Conservation (phyloP, 2,329 filamentous ascomycete genomes). For the Arthroderma uncinatum region DNA sequence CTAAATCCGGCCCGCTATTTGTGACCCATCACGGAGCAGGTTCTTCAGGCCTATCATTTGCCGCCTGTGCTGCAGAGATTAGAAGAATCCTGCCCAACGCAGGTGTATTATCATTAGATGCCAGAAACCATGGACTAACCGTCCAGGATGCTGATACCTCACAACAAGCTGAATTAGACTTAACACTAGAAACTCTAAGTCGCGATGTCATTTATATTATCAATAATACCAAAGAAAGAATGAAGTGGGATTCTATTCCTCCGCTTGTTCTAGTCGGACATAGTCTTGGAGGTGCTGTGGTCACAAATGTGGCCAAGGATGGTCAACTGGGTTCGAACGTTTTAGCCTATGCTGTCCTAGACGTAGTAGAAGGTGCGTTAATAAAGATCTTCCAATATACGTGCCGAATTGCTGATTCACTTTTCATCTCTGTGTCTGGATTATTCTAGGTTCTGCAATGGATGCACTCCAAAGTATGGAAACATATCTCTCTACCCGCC, state of each 20-base stretch:
- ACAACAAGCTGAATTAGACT: constrained; percentile 43
- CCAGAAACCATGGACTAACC: constrained; percentile 73
- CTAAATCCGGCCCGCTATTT: constrained; percentile 64
- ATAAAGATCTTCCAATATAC: neutral
- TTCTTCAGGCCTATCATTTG: constrained; percentile 86
- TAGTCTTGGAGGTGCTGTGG: constrained; percentile 81
- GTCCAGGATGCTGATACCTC: constrained; percentile 18
- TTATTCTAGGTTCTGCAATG: constrained; percentile 60
- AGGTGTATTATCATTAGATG: constrained; percentile 75
- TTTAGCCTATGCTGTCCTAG: constrained; percentile 78
- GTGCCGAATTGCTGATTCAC: neutral
- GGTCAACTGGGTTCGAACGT: constrained; percentile 55
- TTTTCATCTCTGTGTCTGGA: neutral
- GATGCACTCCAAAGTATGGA: constrained; percentile 93
- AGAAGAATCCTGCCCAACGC: constrained; percentile 64
- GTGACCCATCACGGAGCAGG: constrained; percentile 92
- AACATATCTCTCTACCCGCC: constrained; percentile 73
- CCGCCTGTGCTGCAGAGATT: constrained; percentile 65
- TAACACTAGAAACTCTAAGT: constrained; percentile 61
- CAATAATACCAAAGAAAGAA: constrained; percentile 51
- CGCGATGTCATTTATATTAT: constrained; percentile 62
- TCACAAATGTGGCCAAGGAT: constrained; percentile 67
- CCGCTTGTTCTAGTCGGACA: constrained; percentile 77
- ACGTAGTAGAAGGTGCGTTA: constrained; percentile 67
- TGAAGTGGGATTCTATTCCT: constrained; percentile 65